These are phyloP conservation scores for Sordaria brevicollis DNA, from an alignment of 495 filamentous ascomycete genomes.

Conservation along the genomic window DNA sequence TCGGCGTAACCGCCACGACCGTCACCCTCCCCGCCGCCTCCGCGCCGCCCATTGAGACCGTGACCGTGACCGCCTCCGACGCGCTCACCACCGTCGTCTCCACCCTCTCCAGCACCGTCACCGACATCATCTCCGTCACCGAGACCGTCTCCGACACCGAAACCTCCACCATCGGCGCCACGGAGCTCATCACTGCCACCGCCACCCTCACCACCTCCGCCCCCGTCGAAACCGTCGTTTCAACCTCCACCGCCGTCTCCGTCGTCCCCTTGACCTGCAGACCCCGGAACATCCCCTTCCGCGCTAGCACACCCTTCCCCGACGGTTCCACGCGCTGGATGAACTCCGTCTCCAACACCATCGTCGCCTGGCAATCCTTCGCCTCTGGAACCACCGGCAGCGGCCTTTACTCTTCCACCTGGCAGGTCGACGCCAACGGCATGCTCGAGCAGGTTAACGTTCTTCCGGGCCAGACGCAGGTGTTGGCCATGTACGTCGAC, in stretches of 20 bases:
- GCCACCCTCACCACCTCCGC: neutral
- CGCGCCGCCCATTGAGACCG: neutral
- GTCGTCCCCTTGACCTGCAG: neutral
- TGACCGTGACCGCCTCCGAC: neutral
- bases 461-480: neutral
- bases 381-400: neutral
- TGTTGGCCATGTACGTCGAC: neutral
- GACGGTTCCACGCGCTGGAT: neutral
- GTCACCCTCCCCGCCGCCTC: neutral
- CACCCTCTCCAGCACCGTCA: neutral
- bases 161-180: neutral
- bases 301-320: neutral
- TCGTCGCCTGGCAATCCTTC: neutral
- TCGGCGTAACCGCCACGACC: neutral
- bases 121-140: neutral
- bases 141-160: neutral
- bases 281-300: neutral
- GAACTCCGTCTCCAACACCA: neutral
- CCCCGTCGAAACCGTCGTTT: neutral
- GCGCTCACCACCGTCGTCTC: neutral
- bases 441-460: neutral
- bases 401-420: neutral
- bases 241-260: neutral
- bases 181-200: neutral
- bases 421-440: neutral